These are phyloP conservation scores for Dipodascus albidus DNA, from an alignment of 805 yeast species.

Conservation along the genomic window DNA sequence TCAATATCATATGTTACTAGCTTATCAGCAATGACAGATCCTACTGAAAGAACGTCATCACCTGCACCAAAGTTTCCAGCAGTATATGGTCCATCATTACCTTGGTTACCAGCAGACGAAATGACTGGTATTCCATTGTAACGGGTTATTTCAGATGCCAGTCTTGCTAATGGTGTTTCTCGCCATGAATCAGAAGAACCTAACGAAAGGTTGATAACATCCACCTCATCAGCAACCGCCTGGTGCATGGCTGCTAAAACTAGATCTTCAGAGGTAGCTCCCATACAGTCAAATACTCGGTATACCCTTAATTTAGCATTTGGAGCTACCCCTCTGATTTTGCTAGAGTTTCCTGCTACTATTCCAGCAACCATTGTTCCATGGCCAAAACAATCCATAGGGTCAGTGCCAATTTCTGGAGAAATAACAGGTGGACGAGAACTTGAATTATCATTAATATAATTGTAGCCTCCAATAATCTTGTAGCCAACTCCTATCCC, in stretches of 20 bases:
- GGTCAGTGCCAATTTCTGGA: conserved; percentile 5
- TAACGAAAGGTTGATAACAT: conserved; percentile 11
- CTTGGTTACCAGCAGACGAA: conserved; percentile 4
- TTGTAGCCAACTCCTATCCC: conserved; percentile 14
- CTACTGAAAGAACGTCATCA: conserved; percentile 3
- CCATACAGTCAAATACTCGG: conserved; percentile 15
- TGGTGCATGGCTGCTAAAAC: conserved; percentile 9
- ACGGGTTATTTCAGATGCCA: conserved; percentile 9
- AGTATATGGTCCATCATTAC: conserved; percentile 3
- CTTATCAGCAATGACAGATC: conserved; percentile 2
- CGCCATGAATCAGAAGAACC: conserved; percentile 15
- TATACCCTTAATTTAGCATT: conserved; percentile 13
- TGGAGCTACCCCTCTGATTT: conserved; percentile 16
- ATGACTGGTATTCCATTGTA: conserved; percentile 5
- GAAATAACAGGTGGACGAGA: conserved; percentile 5
- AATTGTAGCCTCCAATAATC: conserved; percentile 12
- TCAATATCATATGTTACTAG: background rate
- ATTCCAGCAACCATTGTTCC: conserved; percentile 15
- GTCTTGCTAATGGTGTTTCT: conserved; percentile 8
- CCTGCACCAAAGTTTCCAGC: conserved; percentile 1
- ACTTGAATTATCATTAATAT: background rate
- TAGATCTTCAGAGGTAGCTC: conserved; percentile 11
- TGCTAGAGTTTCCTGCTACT: conserved; percentile 10
- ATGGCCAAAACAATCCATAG: conserved; percentile 17
- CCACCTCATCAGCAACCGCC: conserved; percentile 8